These are phyloP conservation scores for Alternaria brassicicola DNA, from an alignment of 2,329 filamentous ascomycete genomes.

Conservation along the genomic window DNA sequence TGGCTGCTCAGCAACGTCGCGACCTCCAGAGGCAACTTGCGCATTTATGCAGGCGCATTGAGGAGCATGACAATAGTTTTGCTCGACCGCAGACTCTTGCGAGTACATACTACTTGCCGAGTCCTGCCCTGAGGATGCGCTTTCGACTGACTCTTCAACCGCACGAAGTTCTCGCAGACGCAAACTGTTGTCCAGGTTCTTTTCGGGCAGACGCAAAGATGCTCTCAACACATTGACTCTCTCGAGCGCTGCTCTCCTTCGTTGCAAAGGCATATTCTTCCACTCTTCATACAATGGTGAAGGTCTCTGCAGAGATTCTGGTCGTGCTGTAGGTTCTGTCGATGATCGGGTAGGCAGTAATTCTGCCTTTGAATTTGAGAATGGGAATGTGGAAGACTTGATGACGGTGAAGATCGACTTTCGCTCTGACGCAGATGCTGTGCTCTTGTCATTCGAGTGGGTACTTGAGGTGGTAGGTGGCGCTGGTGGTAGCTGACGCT, in stretches of 20 bases:
- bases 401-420: no score
- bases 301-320: neutral
- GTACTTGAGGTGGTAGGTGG: neutral
- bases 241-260: neutral
- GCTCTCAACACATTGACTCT: conserved; percentile 3
- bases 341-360: neutral
- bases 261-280: neutral
- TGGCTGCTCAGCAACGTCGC: neutral
- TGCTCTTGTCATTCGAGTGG: neutral
- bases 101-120: neutral
- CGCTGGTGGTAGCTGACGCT: neutral
- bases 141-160: neutral
- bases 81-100: neutral
- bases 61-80: neutral
- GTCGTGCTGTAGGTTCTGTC: neutral
- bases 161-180: neutral
- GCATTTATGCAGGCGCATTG: no score
- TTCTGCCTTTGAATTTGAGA: neutral
- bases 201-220: neutral
- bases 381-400: neutral
- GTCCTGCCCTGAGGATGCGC: no score
- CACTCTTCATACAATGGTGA: neutral
- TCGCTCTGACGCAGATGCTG: neutral
- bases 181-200: neutral
- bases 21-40: neutral